phyloP scores from a whole-genome alignment of 2,329 filamentous ascomycete genomes.

The Phialocephala subalpina region DNA sequence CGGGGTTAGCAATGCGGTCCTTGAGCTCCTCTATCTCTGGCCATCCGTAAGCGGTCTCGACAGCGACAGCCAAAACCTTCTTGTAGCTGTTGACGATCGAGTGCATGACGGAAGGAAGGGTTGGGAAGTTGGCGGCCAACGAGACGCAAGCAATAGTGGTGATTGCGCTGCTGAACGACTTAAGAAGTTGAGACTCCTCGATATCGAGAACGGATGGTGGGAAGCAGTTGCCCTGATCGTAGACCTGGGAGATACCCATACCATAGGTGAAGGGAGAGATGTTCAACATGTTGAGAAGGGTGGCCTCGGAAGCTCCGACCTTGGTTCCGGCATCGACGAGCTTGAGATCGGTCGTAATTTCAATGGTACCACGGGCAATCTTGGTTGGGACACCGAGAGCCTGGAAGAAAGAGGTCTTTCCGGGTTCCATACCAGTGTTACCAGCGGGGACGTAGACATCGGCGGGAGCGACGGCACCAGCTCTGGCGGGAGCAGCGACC shows the following conservation, averaged over 20 bases:
- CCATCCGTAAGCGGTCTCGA: constrained; percentile 93
- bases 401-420: constrained; percentile 99
- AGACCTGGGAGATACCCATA: constrained; percentile 95
- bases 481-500: constrained; percentile 96
- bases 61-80: constrained; percentile 88
- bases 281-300: constrained; percentile 99
- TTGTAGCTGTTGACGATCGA: constrained; percentile 98
- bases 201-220: constrained; percentile 87
- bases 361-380: constrained; percentile 99
- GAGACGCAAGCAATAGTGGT: constrained; percentile 89
- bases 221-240: constrained; percentile 97
- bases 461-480: constrained; percentile 90
- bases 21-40: constrained; percentile 97
- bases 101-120: constrained; percentile 95
- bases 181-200: constrained; percentile 91
- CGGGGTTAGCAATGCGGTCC: constrained; percentile 99
- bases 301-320: constrained; percentile 98
- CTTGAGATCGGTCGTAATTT: constrained; percentile 98
- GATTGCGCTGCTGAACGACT: constrained; percentile 82
- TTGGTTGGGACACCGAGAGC: constrained; percentile 99
- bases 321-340: constrained; percentile 91
- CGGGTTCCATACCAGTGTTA: constrained; percentile 99
- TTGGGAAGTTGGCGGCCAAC: constrained; percentile 93
- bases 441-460: constrained; percentile 97
- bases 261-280: constrained; percentile 99